A percentile compares a stretch with the other conserved stretches of the same genome.
These are phyloP conservation scores for Ustilago sp. DNA, from an alignment of 1,284 basidiomycete genomes.

Conservation along the genomic window DNA sequence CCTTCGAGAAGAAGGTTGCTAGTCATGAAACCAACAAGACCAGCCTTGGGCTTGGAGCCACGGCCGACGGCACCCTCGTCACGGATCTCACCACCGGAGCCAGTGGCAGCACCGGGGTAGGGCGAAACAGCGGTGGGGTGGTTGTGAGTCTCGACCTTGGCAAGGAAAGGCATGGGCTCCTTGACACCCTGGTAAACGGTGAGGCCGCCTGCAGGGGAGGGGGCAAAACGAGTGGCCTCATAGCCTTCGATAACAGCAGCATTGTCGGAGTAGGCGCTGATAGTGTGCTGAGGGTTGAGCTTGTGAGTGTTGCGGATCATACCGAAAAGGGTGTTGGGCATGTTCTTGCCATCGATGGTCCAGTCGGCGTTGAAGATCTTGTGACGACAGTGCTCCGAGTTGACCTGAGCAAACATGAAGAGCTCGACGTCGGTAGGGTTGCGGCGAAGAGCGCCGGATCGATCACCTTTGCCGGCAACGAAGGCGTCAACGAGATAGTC, in stretches of 20 bases:
- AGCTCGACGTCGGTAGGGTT: constrained; percentile 89
- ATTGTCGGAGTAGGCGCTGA: constrained; percentile 98
- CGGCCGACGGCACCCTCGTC: constrained; percentile 96
- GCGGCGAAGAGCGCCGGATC: constrained; percentile 67
- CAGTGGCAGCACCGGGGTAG: constrained; percentile 95
- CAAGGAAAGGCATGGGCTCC: constrained; percentile 83
- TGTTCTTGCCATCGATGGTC: constrained; percentile 82
- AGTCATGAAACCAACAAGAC: constrained; percentile 92
- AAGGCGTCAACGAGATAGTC: constrained; percentile 92
- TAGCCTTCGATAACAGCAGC: constrained; percentile 92
- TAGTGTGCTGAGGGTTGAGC: constrained; percentile 77
- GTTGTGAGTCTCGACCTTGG: constrained; percentile 99
- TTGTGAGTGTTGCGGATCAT: constrained; percentile 99
- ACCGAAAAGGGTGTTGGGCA: constrained; percentile 86
- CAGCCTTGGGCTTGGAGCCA: constrained; percentile 96
- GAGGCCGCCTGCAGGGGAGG: constrained; percentile 70
- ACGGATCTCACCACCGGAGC: constrained; percentile 96
- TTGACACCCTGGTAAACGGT: constrained; percentile 53
- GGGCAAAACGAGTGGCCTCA: constrained; percentile 80
- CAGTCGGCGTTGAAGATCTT: constrained; percentile 99
- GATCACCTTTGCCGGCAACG: constrained; percentile 73
- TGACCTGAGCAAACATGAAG: constrained; percentile 99
- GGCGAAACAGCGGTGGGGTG: constrained; percentile 99
- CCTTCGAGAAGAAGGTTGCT: constrained; percentile 78
- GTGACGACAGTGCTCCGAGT: constrained; percentile 99